phyloP scores from a whole-genome alignment of 2,329 filamentous ascomycete species.

The Ophiostoma australiae region DNA sequence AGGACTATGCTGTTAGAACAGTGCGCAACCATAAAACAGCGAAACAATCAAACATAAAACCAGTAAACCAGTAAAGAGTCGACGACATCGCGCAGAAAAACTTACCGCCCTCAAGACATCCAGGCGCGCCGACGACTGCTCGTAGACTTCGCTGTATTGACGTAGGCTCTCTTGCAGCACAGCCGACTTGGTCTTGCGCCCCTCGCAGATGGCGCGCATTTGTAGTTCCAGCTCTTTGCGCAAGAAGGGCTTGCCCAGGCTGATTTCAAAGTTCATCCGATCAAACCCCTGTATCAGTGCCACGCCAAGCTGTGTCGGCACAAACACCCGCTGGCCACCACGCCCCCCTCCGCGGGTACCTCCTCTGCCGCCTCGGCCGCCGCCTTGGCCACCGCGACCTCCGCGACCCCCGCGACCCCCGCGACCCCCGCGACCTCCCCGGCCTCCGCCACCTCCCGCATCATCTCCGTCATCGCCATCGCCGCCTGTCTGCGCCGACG shows the following conservation, averaged over 20 bases:
- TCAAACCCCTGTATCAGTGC: slow-evolving; percentile 94
- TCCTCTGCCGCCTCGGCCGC: slow-evolving; percentile 31
- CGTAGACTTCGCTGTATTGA: slow-evolving; percentile 82
- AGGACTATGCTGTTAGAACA: slow-evolving; percentile 37
- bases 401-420: slow-evolving; percentile 36
- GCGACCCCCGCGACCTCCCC: slow-evolving; percentile 39
- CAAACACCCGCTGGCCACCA: slow-evolving; percentile 70
- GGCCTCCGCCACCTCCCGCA: slow-evolving; percentile 43
- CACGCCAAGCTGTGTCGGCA: slow-evolving; percentile 85
- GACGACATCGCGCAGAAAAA: slow-evolving; percentile 25
- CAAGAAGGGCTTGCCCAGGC: slow-evolving; percentile 89
- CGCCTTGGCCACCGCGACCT: slow-evolving; percentile 37
- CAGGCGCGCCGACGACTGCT: slow-evolving; percentile 73
- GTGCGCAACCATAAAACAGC: no score
- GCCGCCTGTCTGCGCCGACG: slow-evolving; percentile 32
- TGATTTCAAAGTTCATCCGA: slow-evolving; percentile 86
- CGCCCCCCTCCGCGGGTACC: slow-evolving; percentile 40
- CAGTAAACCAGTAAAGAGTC: no score
- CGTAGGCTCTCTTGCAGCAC: slow-evolving; percentile 79
- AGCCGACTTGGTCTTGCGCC: slow-evolving; percentile 64
- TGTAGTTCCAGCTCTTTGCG: slow-evolving; percentile 96
- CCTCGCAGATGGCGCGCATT: slow-evolving; percentile 96
- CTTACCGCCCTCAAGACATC: slow-evolving; percentile 59
- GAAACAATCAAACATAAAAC: no score
- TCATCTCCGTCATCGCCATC: slow-evolving; percentile 39